Base-by-base conservation (phyloP, 1,284 basidiomycete species). In the Inonotus obliquus region DNA sequence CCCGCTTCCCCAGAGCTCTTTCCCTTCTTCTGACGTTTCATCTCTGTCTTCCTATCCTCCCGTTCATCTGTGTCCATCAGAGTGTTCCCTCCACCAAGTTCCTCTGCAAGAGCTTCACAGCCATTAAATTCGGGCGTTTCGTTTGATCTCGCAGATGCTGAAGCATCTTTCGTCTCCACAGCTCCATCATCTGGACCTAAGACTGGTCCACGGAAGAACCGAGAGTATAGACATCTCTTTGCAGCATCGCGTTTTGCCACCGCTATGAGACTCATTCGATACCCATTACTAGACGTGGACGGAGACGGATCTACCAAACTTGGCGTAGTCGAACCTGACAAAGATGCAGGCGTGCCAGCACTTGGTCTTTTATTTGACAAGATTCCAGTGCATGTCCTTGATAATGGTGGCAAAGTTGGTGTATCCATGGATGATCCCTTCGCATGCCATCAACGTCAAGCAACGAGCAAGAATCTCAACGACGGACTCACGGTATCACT, bases 191-290 rank as follows among this genome's bases (percentile, higher is more conserved):
- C 79, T 10, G 81, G 79, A 5, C 80, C 78, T 54, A 88, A 71
- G 41, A 87, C 74, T 38, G 89, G 81, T 0, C 93, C 93, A 23
- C 88, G 82, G 69, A 90, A 88, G 72, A 96, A 96, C 58, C 81
- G 79, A 1, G 91, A 81, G 71, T 96, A 96, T 1, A 96, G 78
- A 35, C 79, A 80, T 29, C 83, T 77, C 61, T 81, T 82, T 0
- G 93, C 94, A 14, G 89, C 83, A 67, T 94, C 91, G 58, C 87
- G 80, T 72, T 93, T 92, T 4, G 89, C 87, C 1, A 78, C 73
- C 0, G 85, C 80, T 58, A 92, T 73, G 11, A 93, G 75, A 64
- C 78, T 85, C 23, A 82, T 70, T 51, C 76, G 78, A 45, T 70
- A 64, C 35, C 70, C 65, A 53, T 73, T 68, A 2, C 25, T 35